Conservation (phyloP, 2,329 filamentous ascomycete genomes). For the Nothophoma quercina region DNA sequence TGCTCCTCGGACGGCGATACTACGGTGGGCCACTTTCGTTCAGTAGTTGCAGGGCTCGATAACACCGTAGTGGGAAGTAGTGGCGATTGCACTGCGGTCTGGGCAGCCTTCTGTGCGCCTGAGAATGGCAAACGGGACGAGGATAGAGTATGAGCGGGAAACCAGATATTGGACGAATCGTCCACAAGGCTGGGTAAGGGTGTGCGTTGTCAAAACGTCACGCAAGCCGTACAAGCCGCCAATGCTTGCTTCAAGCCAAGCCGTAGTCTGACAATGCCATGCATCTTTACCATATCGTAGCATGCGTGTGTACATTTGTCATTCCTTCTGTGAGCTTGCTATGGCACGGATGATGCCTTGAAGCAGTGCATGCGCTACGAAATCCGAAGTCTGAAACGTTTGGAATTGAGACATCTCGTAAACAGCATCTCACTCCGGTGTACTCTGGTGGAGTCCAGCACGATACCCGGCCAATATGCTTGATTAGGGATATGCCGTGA, state of each 20-base stretch:
- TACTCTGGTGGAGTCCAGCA: conserved; percentile 1
- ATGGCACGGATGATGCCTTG: background rate
- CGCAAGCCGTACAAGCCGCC: background rate
- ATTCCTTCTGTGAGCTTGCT: background rate
- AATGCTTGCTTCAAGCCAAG: background rate
- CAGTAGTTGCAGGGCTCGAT: background rate
- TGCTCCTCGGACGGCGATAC: background rate
- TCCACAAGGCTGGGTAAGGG: background rate
- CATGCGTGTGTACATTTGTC: background rate
- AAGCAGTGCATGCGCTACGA: background rate
- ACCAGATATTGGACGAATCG: too few species aligned
- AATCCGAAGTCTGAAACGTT: conserved; percentile 1
- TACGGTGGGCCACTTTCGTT: background rate
- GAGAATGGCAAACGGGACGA: background rate
- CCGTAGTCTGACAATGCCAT: background rate
- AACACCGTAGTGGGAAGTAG: background rate
- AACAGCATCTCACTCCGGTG: background rate
- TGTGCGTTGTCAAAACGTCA: background rate
- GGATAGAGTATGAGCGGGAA: background rate
- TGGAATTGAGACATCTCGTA: conserved; percentile 3
- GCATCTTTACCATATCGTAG: background rate
- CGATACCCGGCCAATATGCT: background rate
- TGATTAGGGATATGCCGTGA: background rate
- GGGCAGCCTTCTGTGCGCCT: background rate
- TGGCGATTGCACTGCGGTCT: background rate